These are phyloP conservation scores for Trichoderma sp. DNA, from an alignment of 2,329 filamentous ascomycete species.

Conservation along the genomic window DNA sequence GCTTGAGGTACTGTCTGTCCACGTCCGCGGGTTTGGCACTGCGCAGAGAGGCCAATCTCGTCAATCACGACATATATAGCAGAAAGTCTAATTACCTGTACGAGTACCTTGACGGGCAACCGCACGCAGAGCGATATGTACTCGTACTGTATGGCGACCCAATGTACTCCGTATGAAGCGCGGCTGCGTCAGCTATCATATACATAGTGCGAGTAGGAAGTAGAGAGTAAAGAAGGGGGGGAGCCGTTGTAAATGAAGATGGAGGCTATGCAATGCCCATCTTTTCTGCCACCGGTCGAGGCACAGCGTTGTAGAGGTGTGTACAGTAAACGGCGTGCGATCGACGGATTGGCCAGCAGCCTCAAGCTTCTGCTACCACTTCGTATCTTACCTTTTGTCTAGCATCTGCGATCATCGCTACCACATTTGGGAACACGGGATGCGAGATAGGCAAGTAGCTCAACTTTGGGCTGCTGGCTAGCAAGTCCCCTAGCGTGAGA, in stretches of 20 bases:
- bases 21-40: background rate
- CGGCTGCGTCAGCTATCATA: background rate
- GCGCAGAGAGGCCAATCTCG: background rate
- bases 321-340: background rate
- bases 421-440: background rate
- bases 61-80: background rate
- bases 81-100: conserved; percentile 11
- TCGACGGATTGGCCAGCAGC: background rate
- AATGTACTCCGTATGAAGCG: background rate
- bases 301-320: background rate
- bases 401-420: background rate
- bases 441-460: background rate
- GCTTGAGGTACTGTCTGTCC: background rate
- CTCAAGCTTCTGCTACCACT: background rate
- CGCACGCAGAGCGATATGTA: background rate
- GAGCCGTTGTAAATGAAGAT: background rate
- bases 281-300: background rate
- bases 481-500: background rate
- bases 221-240: background rate
- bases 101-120: background rate
- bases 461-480: background rate
- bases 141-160: background rate
- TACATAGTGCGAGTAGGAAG: background rate
- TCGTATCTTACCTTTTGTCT: background rate
- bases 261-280: conserved; percentile 1